A percentile compares a stretch with the other conserved stretches of the same genome.
Evolutionary conservation across 106 monocot genomes (phyloP).

Genomic region (Alisma plantagoaquatica): DNA sequence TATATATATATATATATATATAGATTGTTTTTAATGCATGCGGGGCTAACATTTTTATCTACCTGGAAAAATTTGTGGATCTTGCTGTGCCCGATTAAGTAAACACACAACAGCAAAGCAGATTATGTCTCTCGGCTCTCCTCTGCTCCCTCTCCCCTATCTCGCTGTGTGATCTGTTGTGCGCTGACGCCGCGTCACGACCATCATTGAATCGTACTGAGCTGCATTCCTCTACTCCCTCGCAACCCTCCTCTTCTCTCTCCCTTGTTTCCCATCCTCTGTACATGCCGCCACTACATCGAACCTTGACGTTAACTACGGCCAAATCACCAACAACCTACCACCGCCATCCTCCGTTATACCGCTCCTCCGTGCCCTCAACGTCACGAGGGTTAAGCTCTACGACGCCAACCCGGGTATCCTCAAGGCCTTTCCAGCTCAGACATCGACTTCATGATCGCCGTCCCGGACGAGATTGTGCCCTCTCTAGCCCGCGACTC

Average conservation of each 20-base stretch:
- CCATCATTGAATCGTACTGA: background rate
- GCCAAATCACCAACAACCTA: slow-evolving; percentile 10
- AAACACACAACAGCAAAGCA: too few species aligned
- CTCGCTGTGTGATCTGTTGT: too few species aligned
- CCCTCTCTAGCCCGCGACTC: background rate
- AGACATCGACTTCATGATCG: slow-evolving; percentile 5
- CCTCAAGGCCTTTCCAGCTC: slow-evolving; percentile 5
- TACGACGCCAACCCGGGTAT: slow-evolving; percentile 8
- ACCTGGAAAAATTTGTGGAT: too few species aligned
- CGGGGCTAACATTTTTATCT: too few species aligned
- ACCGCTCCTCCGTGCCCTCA: slow-evolving; percentile 1
- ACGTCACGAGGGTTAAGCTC: slow-evolving; percentile 5
- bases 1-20: too few species aligned
- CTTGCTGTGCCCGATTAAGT: too few species aligned
- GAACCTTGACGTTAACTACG: slow-evolving; percentile 5
- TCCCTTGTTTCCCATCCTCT: background rate
- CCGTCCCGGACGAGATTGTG: slow-evolving; percentile 4
- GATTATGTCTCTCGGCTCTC: too few species aligned
- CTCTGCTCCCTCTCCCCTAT: too few species aligned
- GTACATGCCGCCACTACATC: background rate
- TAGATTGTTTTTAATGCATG: too few species aligned
- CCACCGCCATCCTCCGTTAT: background rate
- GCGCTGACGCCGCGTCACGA: background rate
- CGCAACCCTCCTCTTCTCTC: background rate
- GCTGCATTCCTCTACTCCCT: background rate